Evolutionary conservation across 2,329 filamentous ascomycete genomes (phyloP), one percentile per base, ranked within the genome.

Genomic region (Stemphylium vesicarium): DNA sequence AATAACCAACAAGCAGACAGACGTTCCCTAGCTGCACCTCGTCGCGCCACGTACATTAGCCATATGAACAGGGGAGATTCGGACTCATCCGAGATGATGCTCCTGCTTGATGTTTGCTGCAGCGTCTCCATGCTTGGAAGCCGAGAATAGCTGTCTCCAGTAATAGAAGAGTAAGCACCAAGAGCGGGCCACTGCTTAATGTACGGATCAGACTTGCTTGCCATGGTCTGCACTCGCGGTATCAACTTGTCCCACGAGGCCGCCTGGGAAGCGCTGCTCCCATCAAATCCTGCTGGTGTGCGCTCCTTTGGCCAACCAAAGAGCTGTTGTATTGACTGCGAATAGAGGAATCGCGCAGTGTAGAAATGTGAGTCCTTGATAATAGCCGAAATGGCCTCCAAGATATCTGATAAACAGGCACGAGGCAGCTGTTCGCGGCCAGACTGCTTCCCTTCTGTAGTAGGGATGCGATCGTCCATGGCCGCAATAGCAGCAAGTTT

Each of bases 281-380:
- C 57, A 13, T 73, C 68, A 20, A 63, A 69, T 22, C 56, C 40
- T 26, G 56, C 45, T 24, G 63, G 42, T 9, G 57, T 46, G 37
- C 53, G 57, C 32, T 68, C 63, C 45, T 73, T 74, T 4, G 68
- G 64, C 63, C 68, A 68, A 12, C 64, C 67, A 39, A 75, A 75
- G 22, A 71, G 61, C 48, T 66, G 62, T 42, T 71, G 71, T 50
- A 77, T 74, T 13, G 72, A 64, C n/a, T 74, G 70, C 5, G 78
- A 78, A 50, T 80, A 78, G 16, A 81, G 64, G 41, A 81, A 75
- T 12, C 91, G 85, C 60, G 88, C 88, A 9, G 91, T 88, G 50
- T 92, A 85, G 74, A 88, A 90, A 63, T 88, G 88, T 0, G 94
- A 97, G 65, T 91, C 86, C 57, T 87, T 84, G 44, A 96, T 84